Evolutionary conservation across 2,329 filamentous ascomycete genomes (phyloP).

Genomic region (Neofusicoccum ribis): DNA sequence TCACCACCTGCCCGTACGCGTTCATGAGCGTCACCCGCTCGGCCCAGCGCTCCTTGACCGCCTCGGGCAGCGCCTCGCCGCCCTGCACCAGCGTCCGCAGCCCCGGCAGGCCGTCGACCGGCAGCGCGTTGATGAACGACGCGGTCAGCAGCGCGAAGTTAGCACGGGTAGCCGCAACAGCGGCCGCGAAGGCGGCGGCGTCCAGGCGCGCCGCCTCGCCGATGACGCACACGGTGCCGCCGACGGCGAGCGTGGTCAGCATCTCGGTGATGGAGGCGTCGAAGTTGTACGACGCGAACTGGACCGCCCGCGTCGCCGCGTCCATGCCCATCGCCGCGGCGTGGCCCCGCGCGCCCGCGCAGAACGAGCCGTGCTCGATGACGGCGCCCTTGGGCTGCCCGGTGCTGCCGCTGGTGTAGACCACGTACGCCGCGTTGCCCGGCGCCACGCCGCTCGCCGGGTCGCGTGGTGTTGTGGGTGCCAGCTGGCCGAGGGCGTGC

Average conservation of each 20-base stretch:
- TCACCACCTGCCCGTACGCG: slow-evolving; percentile 35
- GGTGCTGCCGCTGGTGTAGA: slow-evolving; percentile 83
- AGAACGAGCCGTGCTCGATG: slow-evolving; percentile 59
- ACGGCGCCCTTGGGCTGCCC: slow-evolving; percentile 77
- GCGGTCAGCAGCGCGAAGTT: slow-evolving; percentile 51
- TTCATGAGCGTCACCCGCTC: slow-evolving; percentile 38
- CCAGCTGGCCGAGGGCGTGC: slow-evolving; percentile 31
- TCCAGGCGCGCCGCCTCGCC: slow-evolving; percentile 36
- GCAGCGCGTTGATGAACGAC: slow-evolving; percentile 36
- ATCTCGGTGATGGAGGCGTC: slow-evolving; percentile 38
- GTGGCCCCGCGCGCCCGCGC: slow-evolving; percentile 34
- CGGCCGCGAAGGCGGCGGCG: slow-evolving; percentile 40
- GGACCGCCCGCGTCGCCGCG: slow-evolving; percentile 37
- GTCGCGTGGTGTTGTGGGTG: slow-evolving; percentile 30
- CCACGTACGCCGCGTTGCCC: slow-evolving; percentile 67
- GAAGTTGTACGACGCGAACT: slow-evolving; percentile 28
- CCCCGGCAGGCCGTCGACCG: slow-evolving; percentile 43
- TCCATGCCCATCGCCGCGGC: neutral
- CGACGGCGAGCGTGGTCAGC: slow-evolving; percentile 33
- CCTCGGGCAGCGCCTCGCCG: slow-evolving; percentile 37
- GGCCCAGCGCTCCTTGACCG: slow-evolving; percentile 34
- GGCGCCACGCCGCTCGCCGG: slow-evolving; percentile 41
- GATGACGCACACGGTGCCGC: slow-evolving; percentile 38
- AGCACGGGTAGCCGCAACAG: slow-evolving; percentile 38
- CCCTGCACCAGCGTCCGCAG: slow-evolving; percentile 39